Conservation (phyloP, 1,139 yeast species). For the Suhomyces guaymorum region DNA sequence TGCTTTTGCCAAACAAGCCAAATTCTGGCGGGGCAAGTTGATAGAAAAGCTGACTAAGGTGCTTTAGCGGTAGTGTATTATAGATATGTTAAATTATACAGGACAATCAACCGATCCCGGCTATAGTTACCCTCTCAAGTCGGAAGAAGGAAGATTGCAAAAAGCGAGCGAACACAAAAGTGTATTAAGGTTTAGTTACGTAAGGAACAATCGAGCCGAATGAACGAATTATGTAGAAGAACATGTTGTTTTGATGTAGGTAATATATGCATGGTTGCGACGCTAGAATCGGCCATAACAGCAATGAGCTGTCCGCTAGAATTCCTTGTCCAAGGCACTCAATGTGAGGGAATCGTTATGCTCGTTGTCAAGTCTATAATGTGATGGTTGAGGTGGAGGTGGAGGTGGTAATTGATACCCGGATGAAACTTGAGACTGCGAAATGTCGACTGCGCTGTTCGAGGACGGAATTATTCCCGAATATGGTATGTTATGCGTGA, state of each 20-base stretch:
- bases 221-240: background rate
- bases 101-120: background rate
- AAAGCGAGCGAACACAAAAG: background rate
- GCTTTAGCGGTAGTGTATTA: background rate
- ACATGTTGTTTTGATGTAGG: too few species aligned
- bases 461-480: background rate
- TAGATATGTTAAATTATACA: background rate
- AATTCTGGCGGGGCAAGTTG: slow-evolving; percentile 24
- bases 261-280: too few species aligned
- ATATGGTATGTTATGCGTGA: background rate
- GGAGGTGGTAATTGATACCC: slow-evolving; percentile 6
- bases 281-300: too few species aligned
- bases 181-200: background rate
- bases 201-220: background rate
- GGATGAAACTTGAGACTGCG: background rate
- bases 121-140: background rate
- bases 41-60: background rate
- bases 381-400: slow-evolving; percentile 8
- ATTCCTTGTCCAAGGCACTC: slow-evolving; percentile 9
- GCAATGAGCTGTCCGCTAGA: slow-evolving; percentile 1
- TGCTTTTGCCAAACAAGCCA: slow-evolving; percentile 68
- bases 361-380: slow-evolving; percentile 6
- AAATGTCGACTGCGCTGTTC: background rate
- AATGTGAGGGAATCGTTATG: slow-evolving; percentile 9
- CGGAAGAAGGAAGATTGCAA: background rate